Evolutionary conservation across 768 basidiomycete genomes (phyloP), one percentile per base, ranked within the genome.

Genomic region (Rhodotorula diobovata): DNA sequence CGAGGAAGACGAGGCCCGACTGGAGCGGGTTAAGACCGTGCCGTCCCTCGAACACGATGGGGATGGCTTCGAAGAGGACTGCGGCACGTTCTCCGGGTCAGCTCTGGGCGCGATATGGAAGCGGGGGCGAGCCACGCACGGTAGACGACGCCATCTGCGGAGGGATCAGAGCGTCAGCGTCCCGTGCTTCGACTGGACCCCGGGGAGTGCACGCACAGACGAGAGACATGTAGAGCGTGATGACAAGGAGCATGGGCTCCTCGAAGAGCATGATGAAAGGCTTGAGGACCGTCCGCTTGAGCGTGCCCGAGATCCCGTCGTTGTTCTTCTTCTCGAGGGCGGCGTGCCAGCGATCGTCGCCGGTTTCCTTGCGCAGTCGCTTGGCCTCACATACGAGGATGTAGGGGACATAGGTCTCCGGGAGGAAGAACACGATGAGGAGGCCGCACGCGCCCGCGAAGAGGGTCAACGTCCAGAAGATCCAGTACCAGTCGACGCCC

Each of bases 41-140:
- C 10, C 59, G 37, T 39, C 65, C 55, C 23, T 70, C 73, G 67
- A 78, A 81, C 53, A 81, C 76, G 67, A 80, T 75, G 2, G 79
- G 80, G 69, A 79, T 77, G 10, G 78, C 78, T 60, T 80, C 80
- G 76, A 79, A 81, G 35, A 79, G 73, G 28, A 79, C 55, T 56
- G 55, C 28, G 7, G 23, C 18, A 55, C 28, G n/a, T n/a, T n/a
- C n/a, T n/a, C n/a, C n/a, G n/a, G n/a, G n/a, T n/a, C n/a, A n/a
- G n/a, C n/a, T n/a, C n/a, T n/a, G n/a, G n/a, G n/a, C n/a, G n/a
- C n/a, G n/a, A n/a, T n/a, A n/a, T n/a, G n/a, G n/a, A n/a, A n/a
- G n/a, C n/a, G n/a, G n/a, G n/a, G n/a, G n/a, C n/a, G n/a, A n/a
- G n/a, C n/a, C n/a, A n/a, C n/a, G n/a, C n/a, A n/a, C n/a, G 41